Base-by-base conservation (phyloP, 371 early-diverging fungal species). In the Saksenaea oblongispora region DNA sequence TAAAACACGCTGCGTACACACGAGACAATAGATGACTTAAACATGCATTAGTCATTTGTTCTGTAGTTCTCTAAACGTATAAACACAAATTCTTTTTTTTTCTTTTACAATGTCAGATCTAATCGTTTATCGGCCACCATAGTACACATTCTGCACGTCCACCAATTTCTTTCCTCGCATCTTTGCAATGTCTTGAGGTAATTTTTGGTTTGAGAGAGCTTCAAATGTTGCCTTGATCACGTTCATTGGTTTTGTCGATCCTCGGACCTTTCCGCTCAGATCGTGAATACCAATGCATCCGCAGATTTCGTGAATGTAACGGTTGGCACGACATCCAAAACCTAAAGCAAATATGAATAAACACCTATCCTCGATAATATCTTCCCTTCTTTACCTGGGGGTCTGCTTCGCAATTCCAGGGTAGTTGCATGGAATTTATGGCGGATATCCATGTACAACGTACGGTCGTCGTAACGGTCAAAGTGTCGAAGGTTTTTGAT, bases 211-310 rank as follows among this genome's bases (percentile, higher is more conserved):
- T 51, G 79, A 72, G n/a, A 99, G 76, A 5, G 99, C 99, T 74
- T 90, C 94, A 73, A 98, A 96, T 5, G 94, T 92, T 18, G 91
- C 95, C 84, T 99, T 97, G 80, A 97, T 89, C 26, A 99, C 98
- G 74, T 99, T 99, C 92, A 98, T 93, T 10, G 96, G 96, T 74
- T 95, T 97, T 44, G 87, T 84, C 15, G 95, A 95, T 4, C 99
- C 98, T 69, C 85, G 79, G 28, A 97, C 91, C 77, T 98, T 98
- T 61, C 90, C 94, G 56, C 92, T 85, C 65, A 98, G 66, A 80
- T 99, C 99, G 63, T 89, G 81, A 70, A 98, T 93, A 35, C 99
- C 99, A 35, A 94, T 79, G 73, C 95, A 95, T 64, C 93, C 85
- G 74, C 94, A 96, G 62, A 99, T 87, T 75, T 98, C 97, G 85